Evolutionary conservation across 805 yeast species (phyloP).

Genomic region (Suhomyces canberraensis): DNA sequence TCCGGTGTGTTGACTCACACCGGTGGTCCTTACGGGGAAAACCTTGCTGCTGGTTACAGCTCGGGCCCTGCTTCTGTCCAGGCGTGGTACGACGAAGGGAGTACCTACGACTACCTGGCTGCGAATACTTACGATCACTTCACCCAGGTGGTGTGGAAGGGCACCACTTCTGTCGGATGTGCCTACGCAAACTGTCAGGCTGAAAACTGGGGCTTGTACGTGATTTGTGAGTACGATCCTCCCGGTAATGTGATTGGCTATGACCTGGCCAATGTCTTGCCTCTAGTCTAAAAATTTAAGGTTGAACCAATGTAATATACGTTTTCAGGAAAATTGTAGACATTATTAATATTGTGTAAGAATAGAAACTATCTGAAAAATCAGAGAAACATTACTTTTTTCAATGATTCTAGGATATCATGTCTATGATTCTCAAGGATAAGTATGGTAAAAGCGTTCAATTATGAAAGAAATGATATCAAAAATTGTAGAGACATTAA

Average conservation of each 20-base stretch:
- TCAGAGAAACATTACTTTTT: too few species aligned
- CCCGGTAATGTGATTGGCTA: conserved; percentile 35
- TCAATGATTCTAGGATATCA: too few species aligned
- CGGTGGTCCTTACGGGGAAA: conserved; percentile 36
- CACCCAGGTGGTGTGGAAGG: conserved; percentile 32
- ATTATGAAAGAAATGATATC: too few species aligned
- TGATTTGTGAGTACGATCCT: conserved; percentile 34
- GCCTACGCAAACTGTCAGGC: conserved; percentile 32
- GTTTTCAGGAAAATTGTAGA: too few species aligned
- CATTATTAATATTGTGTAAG: too few species aligned
- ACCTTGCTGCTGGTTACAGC: conserved; percentile 34
- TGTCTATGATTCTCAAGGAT: too few species aligned
- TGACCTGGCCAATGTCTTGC: conserved; percentile 25
- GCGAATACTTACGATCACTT: conserved; percentile 29
- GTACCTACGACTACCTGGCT: conserved; percentile 21
- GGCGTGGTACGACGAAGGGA: conserved; percentile 38
- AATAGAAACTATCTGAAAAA: too few species aligned
- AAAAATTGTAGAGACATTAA: too few species aligned
- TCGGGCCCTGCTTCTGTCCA: conserved; percentile 27
- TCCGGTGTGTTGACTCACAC: conserved; percentile 36
- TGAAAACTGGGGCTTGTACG: conserved; percentile 30
- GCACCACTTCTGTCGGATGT: conserved; percentile 27
- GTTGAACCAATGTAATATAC: too few species aligned
- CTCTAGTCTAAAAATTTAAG: conserved; percentile 6
- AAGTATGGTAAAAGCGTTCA: too few species aligned